These are phyloP conservation scores for Penicillium glabrum DNA, from an alignment of 2,329 filamentous ascomycete genomes.

Conservation along the genomic window DNA sequence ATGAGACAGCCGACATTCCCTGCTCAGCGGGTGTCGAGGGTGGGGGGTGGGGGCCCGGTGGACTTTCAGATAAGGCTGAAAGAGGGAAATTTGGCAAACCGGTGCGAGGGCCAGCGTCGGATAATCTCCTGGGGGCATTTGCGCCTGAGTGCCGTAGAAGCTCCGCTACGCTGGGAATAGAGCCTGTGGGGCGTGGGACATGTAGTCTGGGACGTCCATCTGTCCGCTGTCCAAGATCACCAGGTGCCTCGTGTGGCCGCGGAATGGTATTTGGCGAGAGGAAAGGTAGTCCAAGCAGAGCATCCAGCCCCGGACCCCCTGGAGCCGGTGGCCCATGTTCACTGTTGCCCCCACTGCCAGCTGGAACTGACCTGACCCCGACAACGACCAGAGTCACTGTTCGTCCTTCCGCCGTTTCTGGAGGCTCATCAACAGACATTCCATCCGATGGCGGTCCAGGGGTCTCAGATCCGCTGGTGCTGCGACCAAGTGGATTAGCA, in stretches of 20 bases:
- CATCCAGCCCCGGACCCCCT: slow-evolving; percentile 44
- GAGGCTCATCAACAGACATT: slow-evolving; percentile 41
- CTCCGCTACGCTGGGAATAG: slow-evolving; percentile 54
- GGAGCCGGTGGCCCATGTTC: slow-evolving; percentile 47
- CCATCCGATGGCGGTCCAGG: slow-evolving; percentile 28
- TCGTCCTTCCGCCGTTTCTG: slow-evolving; percentile 51
- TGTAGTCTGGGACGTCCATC: slow-evolving; percentile 55
- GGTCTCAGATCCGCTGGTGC: slow-evolving; percentile 26
- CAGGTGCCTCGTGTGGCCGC: slow-evolving; percentile 44
- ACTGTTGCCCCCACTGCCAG: slow-evolving; percentile 46
- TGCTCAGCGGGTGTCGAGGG: slow-evolving; percentile 64
- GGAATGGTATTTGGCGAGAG: slow-evolving; percentile 45
- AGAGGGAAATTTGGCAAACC: slow-evolving; percentile 35
- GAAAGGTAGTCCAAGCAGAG: slow-evolving; percentile 47
- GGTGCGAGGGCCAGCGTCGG: slow-evolving; percentile 30
- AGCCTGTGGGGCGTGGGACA: slow-evolving; percentile 54
- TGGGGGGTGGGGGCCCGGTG: slow-evolving; percentile 60
- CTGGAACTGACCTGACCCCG: slow-evolving; percentile 65
- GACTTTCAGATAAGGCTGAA: slow-evolving; percentile 54
- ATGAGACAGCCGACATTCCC: slow-evolving; percentile 55
- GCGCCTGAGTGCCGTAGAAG: slow-evolving; percentile 53
- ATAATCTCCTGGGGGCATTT: slow-evolving; percentile 30
- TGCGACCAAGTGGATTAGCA: slow-evolving; percentile 20
- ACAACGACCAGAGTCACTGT: slow-evolving; percentile 70
- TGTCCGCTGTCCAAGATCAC: slow-evolving; percentile 53